These are phyloP conservation scores for Marvania coccoides DNA, from an alignment of 139 green algal species.

Conservation along the genomic window DNA sequence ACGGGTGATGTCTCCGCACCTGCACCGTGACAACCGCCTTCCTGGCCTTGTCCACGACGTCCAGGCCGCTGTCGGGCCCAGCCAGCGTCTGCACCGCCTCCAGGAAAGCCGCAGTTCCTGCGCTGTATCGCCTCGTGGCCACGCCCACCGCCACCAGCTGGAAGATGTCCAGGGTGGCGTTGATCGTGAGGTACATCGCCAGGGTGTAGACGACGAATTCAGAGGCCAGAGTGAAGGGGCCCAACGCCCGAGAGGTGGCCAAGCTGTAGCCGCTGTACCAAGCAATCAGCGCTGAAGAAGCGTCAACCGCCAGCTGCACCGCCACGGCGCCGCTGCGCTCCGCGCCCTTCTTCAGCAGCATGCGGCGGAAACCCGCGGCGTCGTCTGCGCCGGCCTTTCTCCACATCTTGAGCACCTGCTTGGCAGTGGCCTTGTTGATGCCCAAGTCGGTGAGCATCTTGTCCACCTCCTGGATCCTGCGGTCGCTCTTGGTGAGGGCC, in stretches of 20 bases:
- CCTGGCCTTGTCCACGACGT: constrained; percentile 18
- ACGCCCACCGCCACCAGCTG: background rate
- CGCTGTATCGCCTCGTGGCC: constrained; percentile 6
- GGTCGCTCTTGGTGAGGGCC: too few relatives aligned
- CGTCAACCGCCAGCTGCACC: constrained; percentile 16
- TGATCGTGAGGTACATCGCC: constrained; percentile 17
- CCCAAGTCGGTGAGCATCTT: background rate
- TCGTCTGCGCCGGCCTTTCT: constrained; percentile 7
- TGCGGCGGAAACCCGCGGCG: constrained; percentile 4
- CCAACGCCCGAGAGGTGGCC: background rate
- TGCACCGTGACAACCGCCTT: background rate
- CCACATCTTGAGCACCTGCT: constrained; percentile 20
- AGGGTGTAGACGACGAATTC: constrained; percentile 14
- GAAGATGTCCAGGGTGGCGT: constrained; percentile 24
- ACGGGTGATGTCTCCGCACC: too few relatives aligned
- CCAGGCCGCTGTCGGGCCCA: constrained; percentile 6
- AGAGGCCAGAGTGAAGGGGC: constrained; percentile 1
- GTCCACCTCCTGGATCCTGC: background rate
- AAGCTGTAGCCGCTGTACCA: constrained; percentile 7
- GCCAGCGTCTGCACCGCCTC: constrained; percentile 19
- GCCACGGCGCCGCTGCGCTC: background rate
- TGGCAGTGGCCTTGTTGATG: constrained; percentile 15
- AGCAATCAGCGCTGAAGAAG: background rate
- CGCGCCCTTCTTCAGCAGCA: constrained; percentile 10
- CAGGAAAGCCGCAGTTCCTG: constrained; percentile 13